Evolutionary conservation across 768 basidiomycete genomes (phyloP).

Genomic region (Boletellus ananiceps): DNA sequence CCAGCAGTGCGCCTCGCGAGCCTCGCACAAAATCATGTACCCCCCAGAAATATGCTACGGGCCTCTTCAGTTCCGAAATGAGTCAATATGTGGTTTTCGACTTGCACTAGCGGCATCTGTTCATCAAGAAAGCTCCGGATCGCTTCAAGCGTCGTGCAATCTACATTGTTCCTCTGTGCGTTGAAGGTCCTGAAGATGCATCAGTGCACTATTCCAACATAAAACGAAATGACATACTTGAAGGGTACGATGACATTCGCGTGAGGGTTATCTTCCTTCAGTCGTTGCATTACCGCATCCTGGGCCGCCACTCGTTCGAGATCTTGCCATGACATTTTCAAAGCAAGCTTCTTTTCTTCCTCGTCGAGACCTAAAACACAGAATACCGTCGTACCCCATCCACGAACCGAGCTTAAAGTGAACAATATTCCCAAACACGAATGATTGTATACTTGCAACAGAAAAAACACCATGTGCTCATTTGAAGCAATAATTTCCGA

Average conservation of each 20-base stretch:
- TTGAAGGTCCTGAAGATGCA: background rate
- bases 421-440: background rate
- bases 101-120: background rate
- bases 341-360: too few relatives aligned
- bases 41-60: slow-evolving; percentile 14
- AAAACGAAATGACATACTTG: background rate
- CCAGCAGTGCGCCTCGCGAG: slow-evolving; percentile 10
- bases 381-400: background rate
- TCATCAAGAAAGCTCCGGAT: slow-evolving; percentile 8
- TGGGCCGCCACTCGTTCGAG: background rate
- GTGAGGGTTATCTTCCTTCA: background rate
- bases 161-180: too few relatives aligned
- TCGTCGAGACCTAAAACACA: too few relatives aligned
- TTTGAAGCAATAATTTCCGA: too few relatives aligned
- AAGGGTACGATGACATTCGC: background rate
- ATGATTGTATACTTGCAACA: background rate
- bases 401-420: background rate
- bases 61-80: slow-evolving; percentile 5
- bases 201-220: background rate
- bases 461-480: background rate
- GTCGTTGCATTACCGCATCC: background rate
- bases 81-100: slow-evolving; percentile 5
- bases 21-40: slow-evolving; percentile 19
- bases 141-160: too few relatives aligned
- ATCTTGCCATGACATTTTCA: background rate